Percentiles rank a stretch among this genome's conserved stretches.
phyloP scores from a whole-genome alignment of 805 yeast genomes.

The Starmerella sirachaensis region DNA sequence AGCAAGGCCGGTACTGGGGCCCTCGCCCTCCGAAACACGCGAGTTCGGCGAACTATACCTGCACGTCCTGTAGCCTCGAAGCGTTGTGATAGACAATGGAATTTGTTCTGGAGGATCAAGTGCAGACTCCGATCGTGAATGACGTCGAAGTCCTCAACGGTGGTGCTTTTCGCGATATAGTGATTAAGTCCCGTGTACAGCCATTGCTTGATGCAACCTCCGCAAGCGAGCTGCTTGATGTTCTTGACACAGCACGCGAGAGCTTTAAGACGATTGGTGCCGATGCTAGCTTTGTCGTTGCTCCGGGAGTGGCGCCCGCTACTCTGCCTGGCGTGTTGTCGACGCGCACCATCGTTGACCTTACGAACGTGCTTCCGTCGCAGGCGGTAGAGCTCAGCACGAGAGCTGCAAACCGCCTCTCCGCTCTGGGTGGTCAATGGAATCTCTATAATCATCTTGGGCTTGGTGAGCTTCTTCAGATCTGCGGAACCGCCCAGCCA shows the following conservation, averaged over 20 bases:
- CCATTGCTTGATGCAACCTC: constrained; percentile 23
- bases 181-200: constrained; percentile 23
- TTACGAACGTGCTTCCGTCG: constrained; percentile 13
- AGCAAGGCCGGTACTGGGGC: background rate
- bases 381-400: constrained; percentile 11
- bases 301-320: background rate
- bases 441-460: constrained; percentile 18
- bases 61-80: no score
- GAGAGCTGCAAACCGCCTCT: constrained; percentile 13
- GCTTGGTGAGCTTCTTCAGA: constrained; percentile 19
- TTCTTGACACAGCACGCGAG: constrained; percentile 21
- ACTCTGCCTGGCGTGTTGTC: constrained; percentile 5
- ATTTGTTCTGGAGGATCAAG: constrained; percentile 21
- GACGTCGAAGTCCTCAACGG: constrained; percentile 26
- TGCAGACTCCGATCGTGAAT: constrained; percentile 23
- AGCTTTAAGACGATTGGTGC: constrained; percentile 20
- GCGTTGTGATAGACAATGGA: no score
- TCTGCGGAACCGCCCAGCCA: constrained; percentile 15
- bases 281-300: constrained; percentile 10
- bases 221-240: constrained; percentile 20
- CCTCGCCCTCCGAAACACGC: background rate
- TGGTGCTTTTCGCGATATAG: constrained; percentile 21
- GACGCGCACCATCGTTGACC: constrained; percentile 15
- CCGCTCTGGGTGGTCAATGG: constrained; percentile 13
- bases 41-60: no score